A percentile compares a stretch with the other conserved stretches of the same genome.
phyloP scores from a whole-genome alignment of 805 yeast species.

The Pichia nakasei region DNA sequence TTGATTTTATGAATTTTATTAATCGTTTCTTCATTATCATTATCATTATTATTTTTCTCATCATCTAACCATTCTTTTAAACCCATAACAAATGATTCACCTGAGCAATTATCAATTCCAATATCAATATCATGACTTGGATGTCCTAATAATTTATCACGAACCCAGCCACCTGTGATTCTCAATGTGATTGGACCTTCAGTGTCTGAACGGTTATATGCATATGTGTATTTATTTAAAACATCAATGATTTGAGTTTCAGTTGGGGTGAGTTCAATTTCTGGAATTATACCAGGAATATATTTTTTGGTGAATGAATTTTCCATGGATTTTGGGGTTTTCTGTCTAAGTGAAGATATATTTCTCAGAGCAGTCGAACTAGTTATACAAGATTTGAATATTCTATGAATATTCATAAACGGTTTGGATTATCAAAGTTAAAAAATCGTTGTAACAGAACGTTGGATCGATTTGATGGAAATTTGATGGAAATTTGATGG shows the following conservation, averaged over 20 bases:
- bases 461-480: too few relatives aligned
- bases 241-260: slow-evolving; percentile 20
- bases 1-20: slow-evolving; percentile 58
- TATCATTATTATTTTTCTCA: neutral
- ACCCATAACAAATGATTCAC: slow-evolving; percentile 72
- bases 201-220: slow-evolving; percentile 14
- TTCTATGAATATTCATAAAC: too few relatives aligned
- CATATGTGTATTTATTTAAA: slow-evolving; percentile 20
- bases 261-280: slow-evolving; percentile 15
- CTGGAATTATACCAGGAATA: slow-evolving; percentile 8
- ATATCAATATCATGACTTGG: slow-evolving; percentile 85
- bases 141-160: slow-evolving; percentile 81
- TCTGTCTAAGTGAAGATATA: neutral
- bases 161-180: slow-evolving; percentile 97
- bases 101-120: slow-evolving; percentile 77
- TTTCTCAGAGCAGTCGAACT: neutral
- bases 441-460: too few relatives aligned
- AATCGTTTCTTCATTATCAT: neutral
- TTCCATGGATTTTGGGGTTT: neutral
- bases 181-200: slow-evolving; percentile 36
- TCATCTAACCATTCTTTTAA: slow-evolving; percentile 42
- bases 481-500: too few relatives aligned
- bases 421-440: too few relatives aligned
- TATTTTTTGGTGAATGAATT: neutral
- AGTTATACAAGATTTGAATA: neutral